Evolutionary conservation across 2,329 filamentous ascomycete species (phyloP).

Genomic region (Paramyrothecium sp.): DNA sequence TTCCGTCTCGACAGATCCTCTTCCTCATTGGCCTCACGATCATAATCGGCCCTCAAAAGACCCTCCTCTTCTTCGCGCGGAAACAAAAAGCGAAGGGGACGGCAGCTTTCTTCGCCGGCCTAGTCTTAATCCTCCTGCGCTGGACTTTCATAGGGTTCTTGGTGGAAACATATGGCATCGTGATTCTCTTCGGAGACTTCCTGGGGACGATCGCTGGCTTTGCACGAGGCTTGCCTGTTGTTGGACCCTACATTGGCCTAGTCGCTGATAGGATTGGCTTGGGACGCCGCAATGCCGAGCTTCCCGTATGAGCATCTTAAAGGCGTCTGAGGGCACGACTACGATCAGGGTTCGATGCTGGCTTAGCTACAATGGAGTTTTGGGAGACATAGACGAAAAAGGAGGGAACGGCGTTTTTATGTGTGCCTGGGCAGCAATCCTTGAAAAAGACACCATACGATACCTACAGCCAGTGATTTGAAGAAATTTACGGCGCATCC

Average conservation of each 20-base stretch:
- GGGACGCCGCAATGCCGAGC: constrained; percentile 69
- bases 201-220: constrained; percentile 89
- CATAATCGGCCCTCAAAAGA: constrained; percentile 91
- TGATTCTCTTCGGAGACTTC: constrained; percentile 94
- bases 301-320: constrained; percentile 62
- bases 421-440: neutral
- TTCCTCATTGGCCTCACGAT: constrained; percentile 96
- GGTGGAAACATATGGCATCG: constrained; percentile 89
- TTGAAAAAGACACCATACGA: neutral
- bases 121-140: constrained; percentile 79
- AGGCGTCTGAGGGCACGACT: neutral
- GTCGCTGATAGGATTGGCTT: constrained; percentile 70
- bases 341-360: neutral
- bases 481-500: neutral
- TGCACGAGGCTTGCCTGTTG: constrained; percentile 76
- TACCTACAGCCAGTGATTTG: neutral
- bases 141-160: constrained; percentile 92
- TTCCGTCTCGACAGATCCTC: constrained; percentile 66
- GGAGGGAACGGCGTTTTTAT: neutral
- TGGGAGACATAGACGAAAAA: neutral
- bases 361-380: neutral
- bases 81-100: constrained; percentile 92
- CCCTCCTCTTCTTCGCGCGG: constrained; percentile 89
- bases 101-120: constrained; percentile 79
- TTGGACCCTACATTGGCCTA: constrained; percentile 82